phyloP scores from a whole-genome alignment of 768 basidiomycete genomes.

The Tulasnella sp. region DNA sequence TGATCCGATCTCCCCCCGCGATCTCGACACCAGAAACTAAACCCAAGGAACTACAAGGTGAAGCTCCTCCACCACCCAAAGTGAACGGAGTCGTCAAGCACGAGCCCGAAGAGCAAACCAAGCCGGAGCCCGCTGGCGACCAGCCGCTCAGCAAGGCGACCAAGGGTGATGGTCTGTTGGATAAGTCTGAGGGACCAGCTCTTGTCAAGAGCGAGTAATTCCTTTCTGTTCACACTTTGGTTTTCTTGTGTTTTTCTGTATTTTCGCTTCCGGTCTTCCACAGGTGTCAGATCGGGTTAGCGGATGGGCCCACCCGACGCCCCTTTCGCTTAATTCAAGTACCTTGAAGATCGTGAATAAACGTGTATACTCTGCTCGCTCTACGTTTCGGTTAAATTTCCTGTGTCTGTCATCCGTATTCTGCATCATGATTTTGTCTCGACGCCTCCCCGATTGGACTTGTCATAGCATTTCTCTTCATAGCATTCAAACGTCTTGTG shows the following conservation, averaged over 20 bases:
- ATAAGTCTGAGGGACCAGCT: conserved; percentile 59
- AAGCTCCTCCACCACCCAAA: conserved; percentile 48
- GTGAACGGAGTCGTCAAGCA: conserved; percentile 47
- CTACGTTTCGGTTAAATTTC: neutral
- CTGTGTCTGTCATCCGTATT: neutral
- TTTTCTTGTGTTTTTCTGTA: neutral
- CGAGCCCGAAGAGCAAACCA: conserved; percentile 41
- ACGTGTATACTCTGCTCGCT: neutral
- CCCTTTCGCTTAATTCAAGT: neutral
- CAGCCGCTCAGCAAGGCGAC: conserved; percentile 47
- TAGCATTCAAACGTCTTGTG: neutral
- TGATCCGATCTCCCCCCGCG: conserved; percentile 25
- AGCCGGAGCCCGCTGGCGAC: conserved; percentile 51
- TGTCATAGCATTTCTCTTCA: neutral
- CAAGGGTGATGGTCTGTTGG: conserved; percentile 62
- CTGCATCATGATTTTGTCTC: neutral
- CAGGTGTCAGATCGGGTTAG: neutral
- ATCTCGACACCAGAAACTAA: conserved; percentile 18
- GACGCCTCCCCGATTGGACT: neutral
- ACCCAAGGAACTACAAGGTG: conserved; percentile 37
- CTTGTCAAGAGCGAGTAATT: conserved; percentile 30
- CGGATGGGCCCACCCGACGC: neutral
- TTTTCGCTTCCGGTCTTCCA: neutral
- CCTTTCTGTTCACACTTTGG: neutral
- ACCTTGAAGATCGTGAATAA: neutral